Evolutionary conservation across 495 filamentous ascomycete genomes (phyloP), one percentile per base, ranked within the genome.

Genomic region (Filosporella fistucella): DNA sequence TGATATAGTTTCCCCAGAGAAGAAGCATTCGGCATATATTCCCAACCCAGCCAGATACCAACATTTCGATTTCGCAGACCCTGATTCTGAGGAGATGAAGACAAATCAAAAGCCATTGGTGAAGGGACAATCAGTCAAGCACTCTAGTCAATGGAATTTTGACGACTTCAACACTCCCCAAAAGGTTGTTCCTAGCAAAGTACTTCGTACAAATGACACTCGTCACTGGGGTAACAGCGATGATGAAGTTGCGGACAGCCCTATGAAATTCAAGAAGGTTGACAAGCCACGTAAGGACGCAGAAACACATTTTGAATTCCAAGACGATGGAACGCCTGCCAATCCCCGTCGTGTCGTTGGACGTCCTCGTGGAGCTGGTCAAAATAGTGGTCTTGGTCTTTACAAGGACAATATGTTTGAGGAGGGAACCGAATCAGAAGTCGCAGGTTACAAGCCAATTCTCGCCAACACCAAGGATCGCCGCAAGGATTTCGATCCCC

Each of bases 21-120:
- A 62, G 40, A 42, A 45, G 57, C 40, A 63, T 63, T 39, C 39
- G 21, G 23, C 28, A 13, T 68, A 83, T 73, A 69, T 76, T 61
- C 57, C 69, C 9, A 70, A 91, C 56, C 76, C 88, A 10, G 77
- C 78, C 56, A 91, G 87, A 59, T 96, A 83, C 66, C 67, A 82
- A 26, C 91, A 98, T 65, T 96, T 96, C 60, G 85, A 94, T 45
- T 81, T 96, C 61, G 82, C 75, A 29, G 84, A 85, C 53, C 83
- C 71, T 16, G 71, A 76, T 16, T 51, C 63, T 17, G 61, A 64
- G 55, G 62, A 69, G 26, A 5, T 14, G 18, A 28, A 43, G 12
- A 4, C 41, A 21, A 55, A 64, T 41, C 41, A 70, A 20, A 72
- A 69, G 36, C 56, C 72, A 4, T 42, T 52, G 34, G 53, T 66